Percentiles rank a stretch among this genome's conserved stretches.
Conservation (phyloP, 495 filamentous ascomycete species). For the Hypoxylon intermedium region DNA sequence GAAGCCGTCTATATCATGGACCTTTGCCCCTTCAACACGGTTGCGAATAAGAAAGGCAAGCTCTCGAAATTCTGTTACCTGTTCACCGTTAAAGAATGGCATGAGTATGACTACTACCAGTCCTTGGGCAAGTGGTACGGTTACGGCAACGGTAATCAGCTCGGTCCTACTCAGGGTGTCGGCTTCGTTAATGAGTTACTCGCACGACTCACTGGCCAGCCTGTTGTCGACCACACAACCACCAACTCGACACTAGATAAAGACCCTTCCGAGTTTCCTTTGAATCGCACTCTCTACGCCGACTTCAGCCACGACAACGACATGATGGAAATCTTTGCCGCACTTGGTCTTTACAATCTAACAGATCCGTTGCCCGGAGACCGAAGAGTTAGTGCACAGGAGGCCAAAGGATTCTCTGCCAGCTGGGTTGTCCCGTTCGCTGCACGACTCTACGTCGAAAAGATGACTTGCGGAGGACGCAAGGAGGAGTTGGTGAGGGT, state of each 20-base stretch:
- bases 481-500: conserved; percentile 71
- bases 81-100: conserved; percentile 74
- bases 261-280: conserved; percentile 68
- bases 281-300: conserved; percentile 70
- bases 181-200: conserved; percentile 86
- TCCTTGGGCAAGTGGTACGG: conserved; percentile 82
- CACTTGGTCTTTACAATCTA: conserved; percentile 74
- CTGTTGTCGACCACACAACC: conserved; percentile 72
- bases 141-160: conserved; percentile 73
- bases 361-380: conserved; percentile 58
- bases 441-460: conserved; percentile 79
- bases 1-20: conserved; percentile 80
- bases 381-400: conserved; percentile 49
- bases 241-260: conserved; percentile 76
- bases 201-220: conserved; percentile 70
- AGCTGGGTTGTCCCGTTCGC: conserved; percentile 83
- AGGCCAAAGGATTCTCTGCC: conserved; percentile 65
- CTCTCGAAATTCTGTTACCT: conserved; percentile 73
- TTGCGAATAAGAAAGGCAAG: conserved; percentile 56
- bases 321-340: conserved; percentile 74
- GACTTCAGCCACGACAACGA: conserved; percentile 92
- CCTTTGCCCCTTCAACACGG: conserved; percentile 80
- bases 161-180: conserved; percentile 81
- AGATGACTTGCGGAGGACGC: conserved; percentile 69
- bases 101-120: conserved; percentile 76